A percentile compares a stretch with the other conserved stretches of the same genome.
Evolutionary conservation across 371 early-diverging fungal genomes (phyloP).

Genomic region (Syncephalis fuscata): DNA sequence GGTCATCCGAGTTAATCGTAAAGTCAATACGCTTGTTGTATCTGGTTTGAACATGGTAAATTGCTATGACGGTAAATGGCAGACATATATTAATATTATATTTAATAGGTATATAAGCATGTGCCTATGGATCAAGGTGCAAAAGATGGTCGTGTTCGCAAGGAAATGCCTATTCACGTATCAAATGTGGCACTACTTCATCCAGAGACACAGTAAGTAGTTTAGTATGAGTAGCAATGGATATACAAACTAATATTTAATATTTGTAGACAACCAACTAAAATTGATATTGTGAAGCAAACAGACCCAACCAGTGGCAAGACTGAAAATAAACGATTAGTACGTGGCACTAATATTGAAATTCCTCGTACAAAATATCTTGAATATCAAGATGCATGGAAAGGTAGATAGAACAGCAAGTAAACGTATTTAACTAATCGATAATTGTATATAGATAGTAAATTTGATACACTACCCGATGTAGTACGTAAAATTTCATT

Average conservation of each 20-base stretch:
- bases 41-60: conserved; percentile 31
- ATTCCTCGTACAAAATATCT: conserved; percentile 12
- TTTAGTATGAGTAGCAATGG: conserved; percentile 12
- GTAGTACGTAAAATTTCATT: conserved; percentile 2
- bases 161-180: conserved; percentile 44
- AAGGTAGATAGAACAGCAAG: background rate
- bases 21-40: conserved; percentile 31
- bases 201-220: conserved; percentile 26
- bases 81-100: background rate
- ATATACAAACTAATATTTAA: conserved; percentile 5
- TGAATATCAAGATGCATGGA: conserved; percentile 2
- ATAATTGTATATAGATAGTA: background rate
- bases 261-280: conserved; percentile 11
- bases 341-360: conserved; percentile 23
- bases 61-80: background rate
- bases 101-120: conserved; percentile 7
- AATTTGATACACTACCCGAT: conserved; percentile 3
- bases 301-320: conserved; percentile 13
- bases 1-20: conserved; percentile 28
- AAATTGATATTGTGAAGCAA: conserved; percentile 11
- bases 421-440: background rate
- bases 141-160: conserved; percentile 15
- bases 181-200: conserved; percentile 43
- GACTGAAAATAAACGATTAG: conserved; percentile 25
- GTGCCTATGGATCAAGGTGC: conserved; percentile 1